phyloP scores from a whole-genome alignment of 441 rosid genomes.

The Jatropha multifida region DNA sequence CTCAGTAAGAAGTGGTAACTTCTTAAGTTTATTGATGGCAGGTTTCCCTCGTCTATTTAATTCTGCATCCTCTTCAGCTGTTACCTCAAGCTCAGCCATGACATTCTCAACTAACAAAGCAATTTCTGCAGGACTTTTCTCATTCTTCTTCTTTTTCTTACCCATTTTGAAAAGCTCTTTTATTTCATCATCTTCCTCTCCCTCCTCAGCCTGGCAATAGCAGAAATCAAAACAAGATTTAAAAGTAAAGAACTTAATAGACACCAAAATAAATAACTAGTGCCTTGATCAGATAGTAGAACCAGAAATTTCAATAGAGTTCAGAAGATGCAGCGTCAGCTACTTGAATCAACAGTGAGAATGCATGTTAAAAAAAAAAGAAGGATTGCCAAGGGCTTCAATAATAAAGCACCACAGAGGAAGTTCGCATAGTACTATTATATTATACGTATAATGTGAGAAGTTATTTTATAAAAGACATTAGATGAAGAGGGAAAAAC shows the following conservation, averaged over 20 bases:
- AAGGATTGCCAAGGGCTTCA: background rate
- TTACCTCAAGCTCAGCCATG: slow-evolving; percentile 98
- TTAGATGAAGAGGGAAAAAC: background rate
- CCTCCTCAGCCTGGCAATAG: slow-evolving; percentile 80
- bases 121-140: slow-evolving; percentile 92
- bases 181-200: slow-evolving; percentile 87
- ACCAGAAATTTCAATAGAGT: background rate
- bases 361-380: background rate
- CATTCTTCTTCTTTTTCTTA: slow-evolving; percentile 79
- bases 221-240: background rate
- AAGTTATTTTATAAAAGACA: no score
- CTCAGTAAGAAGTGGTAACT: slow-evolving; percentile 84
- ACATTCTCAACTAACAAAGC: slow-evolving; percentile 87
- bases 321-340: background rate
- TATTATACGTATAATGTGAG: no score
- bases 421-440: no score
- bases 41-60: slow-evolving; percentile 87
- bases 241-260: background rate
- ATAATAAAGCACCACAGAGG: background rate
- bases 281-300: background rate
- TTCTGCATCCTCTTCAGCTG: slow-evolving; percentile 94
- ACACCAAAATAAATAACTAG: background rate
- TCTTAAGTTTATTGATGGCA: slow-evolving; percentile 91
- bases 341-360: background rate
- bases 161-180: slow-evolving; percentile 86